Conservation (phyloP, 208 protist genomes). For the Tritrichomonas foetus region DNA sequence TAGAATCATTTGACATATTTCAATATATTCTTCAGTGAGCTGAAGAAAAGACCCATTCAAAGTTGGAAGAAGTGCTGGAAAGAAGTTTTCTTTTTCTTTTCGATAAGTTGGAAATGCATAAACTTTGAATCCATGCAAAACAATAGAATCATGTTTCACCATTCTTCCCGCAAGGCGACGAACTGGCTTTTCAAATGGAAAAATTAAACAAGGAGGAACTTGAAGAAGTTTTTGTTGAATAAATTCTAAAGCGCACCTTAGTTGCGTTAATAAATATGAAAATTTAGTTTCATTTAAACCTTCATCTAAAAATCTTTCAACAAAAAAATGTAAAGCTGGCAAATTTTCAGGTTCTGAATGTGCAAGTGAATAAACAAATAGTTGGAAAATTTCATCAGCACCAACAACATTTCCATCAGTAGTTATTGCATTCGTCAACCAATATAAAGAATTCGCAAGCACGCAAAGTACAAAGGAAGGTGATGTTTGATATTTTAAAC, state of each 20-base stretch:
- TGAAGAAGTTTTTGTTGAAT: background rate
- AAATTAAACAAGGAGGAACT: background rate
- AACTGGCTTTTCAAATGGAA: background rate
- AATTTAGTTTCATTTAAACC: conserved; percentile 17
- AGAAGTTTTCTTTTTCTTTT: background rate
- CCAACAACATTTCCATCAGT: background rate
- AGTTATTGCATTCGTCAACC: background rate
- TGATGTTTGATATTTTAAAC: background rate
- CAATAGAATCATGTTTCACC: background rate
- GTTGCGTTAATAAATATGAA: background rate
- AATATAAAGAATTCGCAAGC: background rate
- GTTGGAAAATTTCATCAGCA: conserved; percentile 30
- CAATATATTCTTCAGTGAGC: background rate
- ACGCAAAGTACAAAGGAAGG: background rate
- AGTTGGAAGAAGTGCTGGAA: background rate
- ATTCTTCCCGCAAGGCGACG: background rate
- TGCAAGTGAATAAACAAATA: background rate
- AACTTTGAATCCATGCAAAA: background rate
- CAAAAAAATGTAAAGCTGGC: background rate
- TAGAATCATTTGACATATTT: background rate
- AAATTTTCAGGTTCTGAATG: background rate
- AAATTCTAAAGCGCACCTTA: background rate
- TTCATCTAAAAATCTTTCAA: background rate
- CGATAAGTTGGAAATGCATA: background rate
- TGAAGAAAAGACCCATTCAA: background rate